phyloP scores from a whole-genome alignment of 805 yeast genomes.

The Candida qinlingensis region DNA sequence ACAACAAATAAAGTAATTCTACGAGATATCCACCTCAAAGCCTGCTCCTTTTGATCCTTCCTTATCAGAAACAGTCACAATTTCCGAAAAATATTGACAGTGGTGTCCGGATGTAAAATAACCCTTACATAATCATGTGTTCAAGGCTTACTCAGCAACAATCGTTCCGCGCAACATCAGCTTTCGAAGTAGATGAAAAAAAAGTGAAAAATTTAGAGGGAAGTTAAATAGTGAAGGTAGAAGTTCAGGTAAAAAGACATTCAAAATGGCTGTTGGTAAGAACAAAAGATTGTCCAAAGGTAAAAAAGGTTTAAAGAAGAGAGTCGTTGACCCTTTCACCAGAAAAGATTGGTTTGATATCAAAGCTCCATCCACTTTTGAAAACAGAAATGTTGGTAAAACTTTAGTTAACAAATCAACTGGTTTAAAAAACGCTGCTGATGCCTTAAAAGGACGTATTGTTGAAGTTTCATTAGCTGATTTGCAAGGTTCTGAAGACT shows the following conservation, averaged over 20 bases:
- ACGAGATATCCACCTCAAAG: background rate
- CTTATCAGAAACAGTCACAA: background rate
- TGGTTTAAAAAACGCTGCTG: conserved; percentile 97
- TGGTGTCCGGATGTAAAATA: background rate
- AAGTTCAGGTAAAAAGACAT: conserved; percentile 12
- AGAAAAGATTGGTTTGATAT: conserved; percentile 98
- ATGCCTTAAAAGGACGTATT: conserved; percentile 96
- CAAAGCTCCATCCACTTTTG: conserved; percentile 98
- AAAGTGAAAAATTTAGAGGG: conserved; percentile 12
- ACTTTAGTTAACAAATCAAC: conserved; percentile 97
- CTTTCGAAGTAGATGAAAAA: background rate
- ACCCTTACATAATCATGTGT: background rate
- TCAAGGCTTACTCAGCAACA: background rate
- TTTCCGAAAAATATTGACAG: background rate
- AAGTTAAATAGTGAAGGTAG: background rate
- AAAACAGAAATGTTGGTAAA: conserved; percentile 98
- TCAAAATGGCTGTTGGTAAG: conserved; percentile 67
- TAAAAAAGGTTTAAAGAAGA: conserved; percentile 97
- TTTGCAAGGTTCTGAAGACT: conserved; percentile 98
- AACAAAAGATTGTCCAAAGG: conserved; percentile 80
- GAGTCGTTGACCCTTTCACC: conserved; percentile 98
- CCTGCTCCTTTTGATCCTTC: background rate
- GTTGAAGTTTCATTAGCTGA: conserved; percentile 95
- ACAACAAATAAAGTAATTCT: too few species aligned
- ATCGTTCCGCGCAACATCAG: background rate